Evolutionary conservation across 2,329 filamentous ascomycete genomes (phyloP), one percentile per base, ranked within the genome.

Genomic region (Mycosphaerelloides madeirae): DNA sequence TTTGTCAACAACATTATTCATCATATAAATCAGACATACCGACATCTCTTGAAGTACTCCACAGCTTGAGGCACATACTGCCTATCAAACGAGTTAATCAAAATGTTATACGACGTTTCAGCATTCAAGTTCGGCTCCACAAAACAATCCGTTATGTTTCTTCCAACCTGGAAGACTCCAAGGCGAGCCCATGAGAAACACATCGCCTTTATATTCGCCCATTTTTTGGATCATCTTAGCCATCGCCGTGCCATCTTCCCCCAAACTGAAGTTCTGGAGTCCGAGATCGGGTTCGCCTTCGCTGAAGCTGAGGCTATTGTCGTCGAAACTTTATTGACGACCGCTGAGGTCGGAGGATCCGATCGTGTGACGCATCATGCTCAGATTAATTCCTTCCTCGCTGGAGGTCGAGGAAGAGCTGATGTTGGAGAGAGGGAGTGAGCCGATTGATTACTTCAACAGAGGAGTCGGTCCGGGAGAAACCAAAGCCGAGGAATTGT

Each of bases 111-210:
- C 8, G 41, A 44, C 4, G 40, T 6, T 13, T 29, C 37, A n/a
- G 31, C 33, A 18, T 42, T 47, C 19, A 65, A 57, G 11, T 41
- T 48, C 11, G 52, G 53, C n/a, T 54, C 56, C 19, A 58, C 41
- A 35, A 58, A 50, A n/a, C n/a, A 62, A 57, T 3, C 56, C 60
- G 31, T 68, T 68, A 18, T 65, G 43, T 48, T 69, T 69, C 62
- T 67, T 68, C 66, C 67, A 69, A 2, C 64, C 65, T 0, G 67
- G 66, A 12, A 60, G 58, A 12, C 59, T 62, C 67, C 67, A 69
- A 1, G 65, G 59, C 1, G 65, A 61, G 2, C 67, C 66, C 16
- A 66, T 53, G 13, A 68, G 56, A 22, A 61, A 63, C 31, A 69
- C 52, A 12, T 59, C 57, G 5, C 57, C 55, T 39, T 68, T 65